These are phyloP conservation scores for Aphanomyces euteiches DNA, from an alignment of 352 stramenopile species.

Conservation along the genomic window DNA sequence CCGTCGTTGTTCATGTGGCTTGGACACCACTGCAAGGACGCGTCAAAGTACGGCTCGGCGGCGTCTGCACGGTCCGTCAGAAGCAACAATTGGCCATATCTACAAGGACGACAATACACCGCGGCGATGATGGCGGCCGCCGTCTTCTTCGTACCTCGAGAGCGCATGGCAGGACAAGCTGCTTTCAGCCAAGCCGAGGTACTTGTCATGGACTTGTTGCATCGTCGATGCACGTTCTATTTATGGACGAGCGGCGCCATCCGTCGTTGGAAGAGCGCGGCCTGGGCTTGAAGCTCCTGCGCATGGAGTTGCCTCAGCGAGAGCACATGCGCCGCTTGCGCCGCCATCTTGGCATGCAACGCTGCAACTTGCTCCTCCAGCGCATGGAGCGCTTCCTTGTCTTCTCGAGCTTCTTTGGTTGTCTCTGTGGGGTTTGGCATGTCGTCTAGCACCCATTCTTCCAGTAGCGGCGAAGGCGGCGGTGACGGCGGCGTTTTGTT, in stretches of 20 bases:
- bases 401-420: too few relatives aligned
- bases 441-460: too few relatives aligned
- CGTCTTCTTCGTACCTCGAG: neutral
- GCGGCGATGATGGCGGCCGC: neutral
- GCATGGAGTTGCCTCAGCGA: neutral
- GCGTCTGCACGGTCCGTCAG: neutral
- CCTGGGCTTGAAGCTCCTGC: conserved; percentile 4
- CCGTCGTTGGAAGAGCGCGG: neutral
- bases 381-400: too few relatives aligned
- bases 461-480: too few relatives aligned
- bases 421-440: too few relatives aligned
- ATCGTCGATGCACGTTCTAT: too few relatives aligned
- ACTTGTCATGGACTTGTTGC: conserved; percentile 19
- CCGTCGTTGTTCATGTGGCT: conserved; percentile 11
- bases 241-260: neutral
- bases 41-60: neutral
- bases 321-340: neutral
- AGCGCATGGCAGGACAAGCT: neutral
- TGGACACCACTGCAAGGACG: conserved; percentile 7
- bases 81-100: conserved; percentile 16
- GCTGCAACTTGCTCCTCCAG: neutral
- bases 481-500: too few relatives aligned
- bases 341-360: neutral
- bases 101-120: neutral
- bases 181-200: neutral